Evolutionary conservation across 2,329 filamentous ascomycete genomes (phyloP).

Genomic region (Blastomyces percursus): DNA sequence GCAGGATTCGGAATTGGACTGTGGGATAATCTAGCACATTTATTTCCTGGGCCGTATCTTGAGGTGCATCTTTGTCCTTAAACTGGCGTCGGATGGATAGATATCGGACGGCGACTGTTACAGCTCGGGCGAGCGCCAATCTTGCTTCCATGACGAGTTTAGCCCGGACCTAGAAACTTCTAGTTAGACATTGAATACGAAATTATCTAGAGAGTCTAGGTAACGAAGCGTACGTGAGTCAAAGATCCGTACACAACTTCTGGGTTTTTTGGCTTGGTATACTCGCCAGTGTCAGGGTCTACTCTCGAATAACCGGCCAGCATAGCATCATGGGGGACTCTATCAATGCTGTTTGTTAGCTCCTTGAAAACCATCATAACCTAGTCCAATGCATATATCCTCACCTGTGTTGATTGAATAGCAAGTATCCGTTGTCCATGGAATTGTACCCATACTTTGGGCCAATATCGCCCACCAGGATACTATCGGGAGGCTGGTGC

Average conservation of each 20-base stretch:
- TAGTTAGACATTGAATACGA: background rate
- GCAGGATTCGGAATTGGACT: constrained; percentile 43
- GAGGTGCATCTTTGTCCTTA: constrained; percentile 36
- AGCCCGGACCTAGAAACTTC: constrained; percentile 12
- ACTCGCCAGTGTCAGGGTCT: constrained; percentile 10
- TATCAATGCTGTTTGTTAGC: background rate
- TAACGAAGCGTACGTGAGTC: constrained; percentile 7
- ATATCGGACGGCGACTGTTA: constrained; percentile 44
- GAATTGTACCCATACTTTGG: constrained; percentile 12
- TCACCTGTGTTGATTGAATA: constrained; percentile 13
- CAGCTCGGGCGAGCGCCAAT: constrained; percentile 42
- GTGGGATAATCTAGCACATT: constrained; percentile 45
- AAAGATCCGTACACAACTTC: constrained; percentile 13
- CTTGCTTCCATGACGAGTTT: constrained; percentile 37
- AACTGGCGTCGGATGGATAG: constrained; percentile 41
- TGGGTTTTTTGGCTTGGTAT: constrained; percentile 12
- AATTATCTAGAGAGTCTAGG: background rate
- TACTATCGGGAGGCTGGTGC: constrained; percentile 10
- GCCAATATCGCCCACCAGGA: constrained; percentile 12
- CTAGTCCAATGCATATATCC: background rate
- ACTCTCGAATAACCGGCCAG: constrained; percentile 13
- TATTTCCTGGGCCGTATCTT: constrained; percentile 29
- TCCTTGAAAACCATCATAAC: background rate
- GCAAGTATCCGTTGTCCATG: constrained; percentile 15
- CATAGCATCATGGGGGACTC: constrained; percentile 12